Percentiles rank a stretch among this genome's conserved stretches.
phyloP scores from a whole-genome alignment of 73 alveolate species.

The Paramecium pentaurelia region DNA sequence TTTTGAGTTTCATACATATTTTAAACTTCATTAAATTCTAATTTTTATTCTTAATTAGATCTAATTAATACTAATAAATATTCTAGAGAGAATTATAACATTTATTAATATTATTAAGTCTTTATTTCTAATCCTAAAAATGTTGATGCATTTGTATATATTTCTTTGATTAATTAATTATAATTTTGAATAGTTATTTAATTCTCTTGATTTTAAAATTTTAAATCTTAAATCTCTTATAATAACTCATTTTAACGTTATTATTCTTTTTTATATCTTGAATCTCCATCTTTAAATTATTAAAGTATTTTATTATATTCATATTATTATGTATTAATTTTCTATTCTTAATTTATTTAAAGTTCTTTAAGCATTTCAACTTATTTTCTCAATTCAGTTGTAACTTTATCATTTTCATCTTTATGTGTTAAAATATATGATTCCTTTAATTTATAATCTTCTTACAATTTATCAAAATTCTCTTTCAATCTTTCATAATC shows the following conservation, averaged over 20 bases:
- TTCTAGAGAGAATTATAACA: background rate
- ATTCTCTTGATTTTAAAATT: background rate
- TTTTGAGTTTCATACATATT: background rate
- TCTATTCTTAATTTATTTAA: background rate
- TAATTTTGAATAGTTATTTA: background rate
- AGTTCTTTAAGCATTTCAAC: background rate
- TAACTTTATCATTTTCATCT: background rate
- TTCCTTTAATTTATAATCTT: background rate
- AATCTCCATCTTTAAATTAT: background rate
- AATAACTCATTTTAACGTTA: background rate
- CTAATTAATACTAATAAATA: background rate
- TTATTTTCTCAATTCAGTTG: background rate
- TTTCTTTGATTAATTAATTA: background rate
- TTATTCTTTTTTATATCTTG: background rate
- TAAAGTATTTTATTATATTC: background rate
- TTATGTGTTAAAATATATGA: background rate
- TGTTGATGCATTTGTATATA: background rate
- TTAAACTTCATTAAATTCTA: background rate
- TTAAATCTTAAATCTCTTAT: background rate
- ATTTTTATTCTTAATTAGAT: background rate
- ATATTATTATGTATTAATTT: background rate
- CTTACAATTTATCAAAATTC: background rate
- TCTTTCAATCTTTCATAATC: background rate
- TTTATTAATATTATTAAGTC: background rate
- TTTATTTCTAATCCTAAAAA: background rate